Base-by-base conservation (phyloP, 2,329 filamentous ascomycete species). In the Hyphodiscus sp. region DNA sequence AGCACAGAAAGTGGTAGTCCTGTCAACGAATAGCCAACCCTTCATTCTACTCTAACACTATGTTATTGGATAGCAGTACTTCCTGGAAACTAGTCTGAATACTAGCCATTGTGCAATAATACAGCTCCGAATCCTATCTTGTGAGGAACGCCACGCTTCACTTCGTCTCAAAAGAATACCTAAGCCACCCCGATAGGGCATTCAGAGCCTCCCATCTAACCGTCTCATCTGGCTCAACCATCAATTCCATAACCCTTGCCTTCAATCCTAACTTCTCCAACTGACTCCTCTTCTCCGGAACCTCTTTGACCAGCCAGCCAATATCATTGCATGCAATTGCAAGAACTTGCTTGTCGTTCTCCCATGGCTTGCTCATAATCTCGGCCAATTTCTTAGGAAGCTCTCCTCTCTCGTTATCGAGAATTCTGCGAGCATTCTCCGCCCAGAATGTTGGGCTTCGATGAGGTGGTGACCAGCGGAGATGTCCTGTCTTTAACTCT, bases 401-500 rank as follows among this genome's bases (percentile, higher is more conserved):
- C 49, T 81, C 81, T 1, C 81, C 83, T 59, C 83, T 79, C 56
- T 83, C 77, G 48, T 86, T 80, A 51, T 88, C 84, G 48, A 89
- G 70, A 55, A 89, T 88, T 52, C 78, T 77, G 29, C 81, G 78
- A 10, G 86, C 85, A 62, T 89, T 88, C 54, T 89, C 86, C 52
- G 78, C 77, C 86, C 86, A 89, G 71, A 89, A 89, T 6, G 77
- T 78, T 43, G 80, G 76, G 68, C 83, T 86, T 60, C 82, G 79
- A 70, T 89, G 86, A 5, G 86, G 85, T 44, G 86, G 86, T n/a
- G 82, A 86, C 86, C 86, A 89, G 58, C 84, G 81, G 26, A 89
- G 74, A 66, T 88, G 85, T 26, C 85, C 85, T 1, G 82, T 81
- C 51, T 81, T 75, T 45, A 89, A 72, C 67, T 89, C 86, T 30